Base-by-base conservation (phyloP, 805 yeast genomes). In the Wickerhamiella alocasiicola region DNA sequence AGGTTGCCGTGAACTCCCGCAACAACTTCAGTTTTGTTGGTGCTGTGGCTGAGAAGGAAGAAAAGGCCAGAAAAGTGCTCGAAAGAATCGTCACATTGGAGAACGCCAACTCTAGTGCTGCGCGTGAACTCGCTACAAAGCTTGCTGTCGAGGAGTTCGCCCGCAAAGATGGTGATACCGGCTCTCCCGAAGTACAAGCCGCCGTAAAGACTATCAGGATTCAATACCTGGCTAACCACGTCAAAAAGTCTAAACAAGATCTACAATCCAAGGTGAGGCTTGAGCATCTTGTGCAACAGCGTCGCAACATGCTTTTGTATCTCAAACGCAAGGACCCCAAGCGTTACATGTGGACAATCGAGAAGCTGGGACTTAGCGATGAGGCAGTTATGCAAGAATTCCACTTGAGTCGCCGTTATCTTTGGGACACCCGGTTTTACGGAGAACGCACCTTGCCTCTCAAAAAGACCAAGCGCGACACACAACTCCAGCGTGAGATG, bases 111-210 rank as follows among this genome's bases (percentile, higher is more conserved):
- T 68, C 69, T 39, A 56, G 61, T 15, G 85, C 81, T 47, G 65
- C 67, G 43, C 65, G 69, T 52, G 72, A 73, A 48, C 57, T 72
- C 49, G 80, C 83, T 21, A 65, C 74, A 2, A 62, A 62, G 34
- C 58, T 79, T 34, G 95, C 96, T 1, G 68, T 74, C 38, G 63
- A 71, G 50, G 96, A 88, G 62, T 87, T 88, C 60, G 76, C 74
- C 51, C 70, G 94, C 53, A 68, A 71, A 48, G 84, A 77, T 34
- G 95, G 94, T 41, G 97, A 91, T 58, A 82, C 95, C 1, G 96
- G 94, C 2, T 82, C 95, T 2, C 76, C 94, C 41, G 97, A 88
- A 62, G 95, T 87, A 19, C 96, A 87, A 61, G 95, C 97, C 2
- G 97, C 96, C 2, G 71, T 82, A 20, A 64, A 78, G 64, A 84